Conservation (phyloP, 2,329 filamentous ascomycete genomes). For the Arthrocladium fulminans region DNA sequence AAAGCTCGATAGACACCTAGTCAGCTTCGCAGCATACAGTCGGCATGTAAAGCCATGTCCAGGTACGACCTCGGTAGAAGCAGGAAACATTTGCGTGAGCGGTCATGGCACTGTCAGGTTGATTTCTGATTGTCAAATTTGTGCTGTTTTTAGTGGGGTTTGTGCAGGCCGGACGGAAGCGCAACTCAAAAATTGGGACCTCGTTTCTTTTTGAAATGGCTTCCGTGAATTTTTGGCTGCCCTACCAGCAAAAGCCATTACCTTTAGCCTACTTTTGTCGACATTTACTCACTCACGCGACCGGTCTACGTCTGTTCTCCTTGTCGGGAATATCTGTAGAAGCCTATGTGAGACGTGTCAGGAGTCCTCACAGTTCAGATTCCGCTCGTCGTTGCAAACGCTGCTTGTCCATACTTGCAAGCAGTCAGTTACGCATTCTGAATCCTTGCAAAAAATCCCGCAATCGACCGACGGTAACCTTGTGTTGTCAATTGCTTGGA, state of each 20-base stretch:
- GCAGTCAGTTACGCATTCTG: conserved; percentile 2
- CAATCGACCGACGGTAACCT: conserved; percentile 4
- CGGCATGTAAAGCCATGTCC: neutral
- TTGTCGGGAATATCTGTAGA: conserved; percentile 3
- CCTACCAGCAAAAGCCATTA: neutral
- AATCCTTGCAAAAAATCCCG: conserved; percentile 10
- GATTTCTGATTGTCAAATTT: neutral
- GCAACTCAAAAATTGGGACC: neutral
- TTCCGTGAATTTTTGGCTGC: conserved; percentile 5
- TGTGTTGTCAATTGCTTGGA: conserved; percentile 3
- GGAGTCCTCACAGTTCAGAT: neutral
- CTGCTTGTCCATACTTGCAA: neutral
- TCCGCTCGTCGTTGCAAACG: neutral
- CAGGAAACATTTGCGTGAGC: neutral
- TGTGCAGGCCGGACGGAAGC: no score
- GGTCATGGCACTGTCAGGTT: neutral
- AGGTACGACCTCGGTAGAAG: neutral
- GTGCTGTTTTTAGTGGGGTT: no score
- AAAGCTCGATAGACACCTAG: neutral
- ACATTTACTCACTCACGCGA: conserved; percentile 6
- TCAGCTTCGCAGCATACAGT: neutral
- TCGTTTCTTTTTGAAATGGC: no score
- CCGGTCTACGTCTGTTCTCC: neutral
- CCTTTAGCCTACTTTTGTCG: neutral
- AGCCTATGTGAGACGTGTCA: neutral